These are phyloP conservation scores for Brachypodium distachyon DNA, from an alignment of 202 grass and related monocot species.

Conservation along the genomic window DNA sequence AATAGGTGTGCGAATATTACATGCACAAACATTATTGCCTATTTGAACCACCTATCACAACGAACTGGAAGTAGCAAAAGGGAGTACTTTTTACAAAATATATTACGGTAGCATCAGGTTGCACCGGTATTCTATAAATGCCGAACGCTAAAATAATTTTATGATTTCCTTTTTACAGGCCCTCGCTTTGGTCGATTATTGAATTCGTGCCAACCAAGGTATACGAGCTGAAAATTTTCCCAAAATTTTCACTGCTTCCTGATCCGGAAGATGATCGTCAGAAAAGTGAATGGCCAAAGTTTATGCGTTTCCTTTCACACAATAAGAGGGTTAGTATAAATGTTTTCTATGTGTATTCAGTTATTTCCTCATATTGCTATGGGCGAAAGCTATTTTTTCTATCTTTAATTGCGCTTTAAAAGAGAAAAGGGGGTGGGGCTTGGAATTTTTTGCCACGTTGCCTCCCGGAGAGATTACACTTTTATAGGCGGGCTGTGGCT, in stretches of 20 bases:
- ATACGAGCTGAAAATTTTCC: conserved; percentile 21
- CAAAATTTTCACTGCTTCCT: conserved; percentile 42
- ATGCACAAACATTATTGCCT: background rate
- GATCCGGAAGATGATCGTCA: conserved; percentile 41
- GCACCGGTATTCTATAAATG: background rate
- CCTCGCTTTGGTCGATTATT: conserved; percentile 36
- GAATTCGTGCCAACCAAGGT: conserved; percentile 32
- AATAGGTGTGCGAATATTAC: background rate
- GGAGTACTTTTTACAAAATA: background rate
- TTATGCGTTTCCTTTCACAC: conserved; percentile 40
- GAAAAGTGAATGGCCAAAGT: conserved; percentile 45
- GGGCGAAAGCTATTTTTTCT: background rate
- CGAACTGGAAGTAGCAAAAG: background rate
- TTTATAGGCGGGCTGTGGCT: background rate
- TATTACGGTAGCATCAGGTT: background rate
- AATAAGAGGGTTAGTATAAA: conserved; percentile 39
- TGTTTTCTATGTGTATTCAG: background rate
- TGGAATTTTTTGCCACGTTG: background rate
- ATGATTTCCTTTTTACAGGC: conserved; percentile 23
- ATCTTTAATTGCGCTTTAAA: background rate
- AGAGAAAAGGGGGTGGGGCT: background rate
- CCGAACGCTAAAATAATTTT: background rate
- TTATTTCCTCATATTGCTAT: background rate
- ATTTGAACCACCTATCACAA: background rate
- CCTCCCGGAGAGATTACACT: background rate